phyloP scores from a whole-genome alignment of 169 alveolate species.

The Plasmodium inui region DNA sequence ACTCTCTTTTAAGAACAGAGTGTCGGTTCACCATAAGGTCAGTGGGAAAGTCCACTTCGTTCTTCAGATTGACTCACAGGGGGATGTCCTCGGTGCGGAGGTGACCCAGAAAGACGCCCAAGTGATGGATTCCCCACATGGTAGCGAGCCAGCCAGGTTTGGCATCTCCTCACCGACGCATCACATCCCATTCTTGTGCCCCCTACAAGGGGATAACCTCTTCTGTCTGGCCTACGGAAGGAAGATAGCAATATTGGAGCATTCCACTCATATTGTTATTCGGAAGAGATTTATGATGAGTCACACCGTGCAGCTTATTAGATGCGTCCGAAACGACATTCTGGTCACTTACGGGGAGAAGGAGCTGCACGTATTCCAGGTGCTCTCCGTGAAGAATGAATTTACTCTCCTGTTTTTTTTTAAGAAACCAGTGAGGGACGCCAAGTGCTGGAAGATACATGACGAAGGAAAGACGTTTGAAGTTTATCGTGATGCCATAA shows the following conservation, averaged over 20 bases:
- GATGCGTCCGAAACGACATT: constrained; percentile 6
- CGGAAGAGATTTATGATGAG: neutral
- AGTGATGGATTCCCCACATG: neutral
- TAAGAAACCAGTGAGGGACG: neutral
- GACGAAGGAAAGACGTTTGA: neutral
- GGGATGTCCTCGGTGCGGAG: neutral
- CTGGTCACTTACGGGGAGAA: constrained; percentile 27
- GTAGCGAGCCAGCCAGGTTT: neutral
- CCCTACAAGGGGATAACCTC: constrained; percentile 18
- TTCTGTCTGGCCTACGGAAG: constrained; percentile 28
- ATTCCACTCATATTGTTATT: neutral
- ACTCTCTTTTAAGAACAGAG: constrained; percentile 10
- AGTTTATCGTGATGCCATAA: neutral
- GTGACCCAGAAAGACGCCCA: neutral
- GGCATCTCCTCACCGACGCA: neutral
- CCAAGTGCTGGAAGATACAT: neutral
- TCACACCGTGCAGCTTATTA: constrained; percentile 6
- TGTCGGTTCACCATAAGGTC: neutral
- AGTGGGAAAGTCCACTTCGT: constrained; percentile 10
- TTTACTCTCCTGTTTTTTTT: neutral
- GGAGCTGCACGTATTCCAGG: constrained; percentile 18
- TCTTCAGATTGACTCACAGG: neutral
- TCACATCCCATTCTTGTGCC: constrained; percentile 19
- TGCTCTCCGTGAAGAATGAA: neutral
- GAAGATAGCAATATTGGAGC: constrained; percentile 1